Evolutionary conservation across 148 eudicot genomes (phyloP).

Genomic region (Oxyria digyna): DNA sequence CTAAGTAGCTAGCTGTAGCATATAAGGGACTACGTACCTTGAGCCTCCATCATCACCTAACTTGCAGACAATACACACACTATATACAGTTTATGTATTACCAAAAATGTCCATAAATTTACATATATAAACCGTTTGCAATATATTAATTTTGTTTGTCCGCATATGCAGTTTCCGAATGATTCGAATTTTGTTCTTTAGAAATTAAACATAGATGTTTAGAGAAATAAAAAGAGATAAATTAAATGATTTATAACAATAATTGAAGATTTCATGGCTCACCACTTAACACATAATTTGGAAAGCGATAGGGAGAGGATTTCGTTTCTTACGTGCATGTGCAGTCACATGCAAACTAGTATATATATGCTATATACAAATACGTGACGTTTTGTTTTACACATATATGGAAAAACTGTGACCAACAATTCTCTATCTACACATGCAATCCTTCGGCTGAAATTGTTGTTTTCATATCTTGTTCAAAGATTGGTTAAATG

Average conservation of each 20-base stretch:
- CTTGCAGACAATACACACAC: too few species aligned
- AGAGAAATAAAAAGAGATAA: too few species aligned
- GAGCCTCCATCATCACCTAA: too few species aligned
- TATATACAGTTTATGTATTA: too few species aligned
- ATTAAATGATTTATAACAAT: too few species aligned
- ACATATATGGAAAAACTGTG: neutral
- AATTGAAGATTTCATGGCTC: neutral
- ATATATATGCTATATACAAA: neutral
- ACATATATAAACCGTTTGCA: too few species aligned
- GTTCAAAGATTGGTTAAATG: neutral
- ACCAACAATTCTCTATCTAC: neutral
- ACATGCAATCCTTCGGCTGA: neutral
- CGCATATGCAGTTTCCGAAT: neutral
- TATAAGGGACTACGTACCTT: too few species aligned
- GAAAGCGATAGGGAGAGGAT: constrained; percentile 4
- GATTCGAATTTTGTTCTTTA: neutral
- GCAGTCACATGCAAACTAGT: constrained; percentile 6
- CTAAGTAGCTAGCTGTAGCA: neutral
- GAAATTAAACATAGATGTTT: too few species aligned
- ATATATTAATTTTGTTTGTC: neutral
- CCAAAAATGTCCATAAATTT: too few species aligned
- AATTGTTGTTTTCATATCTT: neutral
- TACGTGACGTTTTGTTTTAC: neutral
- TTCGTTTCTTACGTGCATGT: neutral
- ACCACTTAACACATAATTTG: neutral